These are phyloP conservation scores for Balakata baccata DNA, from an alignment of 345 rosid genomes.

Conservation along the genomic window DNA sequence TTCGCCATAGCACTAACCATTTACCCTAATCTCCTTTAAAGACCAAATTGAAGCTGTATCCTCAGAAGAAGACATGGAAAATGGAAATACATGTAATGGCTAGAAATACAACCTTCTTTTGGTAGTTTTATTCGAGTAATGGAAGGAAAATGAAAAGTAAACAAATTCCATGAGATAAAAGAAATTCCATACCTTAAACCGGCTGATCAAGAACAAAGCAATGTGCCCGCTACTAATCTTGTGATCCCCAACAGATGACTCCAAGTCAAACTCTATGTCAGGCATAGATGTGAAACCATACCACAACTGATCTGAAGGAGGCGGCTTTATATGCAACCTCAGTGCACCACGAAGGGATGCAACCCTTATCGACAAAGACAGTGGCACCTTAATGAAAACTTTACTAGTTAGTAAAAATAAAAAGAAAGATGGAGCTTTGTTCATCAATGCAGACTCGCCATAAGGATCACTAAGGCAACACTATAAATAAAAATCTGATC, in stretches of 20 bases:
- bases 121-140: neutral
- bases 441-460: neutral
- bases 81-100: neutral
- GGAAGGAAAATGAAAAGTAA: neutral
- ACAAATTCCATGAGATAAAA: neutral
- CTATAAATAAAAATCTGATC: neutral
- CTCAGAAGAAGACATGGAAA: too few species aligned
- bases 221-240: slow-evolving; percentile 66
- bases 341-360: slow-evolving; percentile 77
- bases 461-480: neutral
- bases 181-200: slow-evolving; percentile 64
- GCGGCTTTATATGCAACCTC: slow-evolving; percentile 78
- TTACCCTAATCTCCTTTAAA: neutral
- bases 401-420: slow-evolving; percentile 11
- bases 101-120: neutral
- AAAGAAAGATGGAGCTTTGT: neutral
- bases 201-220: slow-evolving; percentile 63
- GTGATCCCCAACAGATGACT: slow-evolving; percentile 82
- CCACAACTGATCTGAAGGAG: slow-evolving; percentile 96
- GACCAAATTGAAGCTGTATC: neutral
- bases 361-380: slow-evolving; percentile 75
- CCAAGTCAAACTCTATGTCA: slow-evolving; percentile 67
- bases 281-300: slow-evolving; percentile 90
- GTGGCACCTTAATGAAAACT: slow-evolving; percentile 61
- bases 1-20: neutral